These are phyloP conservation scores for Leccinum proliferum DNA, from an alignment of 1,284 basidiomycete species.

Conservation along the genomic window DNA sequence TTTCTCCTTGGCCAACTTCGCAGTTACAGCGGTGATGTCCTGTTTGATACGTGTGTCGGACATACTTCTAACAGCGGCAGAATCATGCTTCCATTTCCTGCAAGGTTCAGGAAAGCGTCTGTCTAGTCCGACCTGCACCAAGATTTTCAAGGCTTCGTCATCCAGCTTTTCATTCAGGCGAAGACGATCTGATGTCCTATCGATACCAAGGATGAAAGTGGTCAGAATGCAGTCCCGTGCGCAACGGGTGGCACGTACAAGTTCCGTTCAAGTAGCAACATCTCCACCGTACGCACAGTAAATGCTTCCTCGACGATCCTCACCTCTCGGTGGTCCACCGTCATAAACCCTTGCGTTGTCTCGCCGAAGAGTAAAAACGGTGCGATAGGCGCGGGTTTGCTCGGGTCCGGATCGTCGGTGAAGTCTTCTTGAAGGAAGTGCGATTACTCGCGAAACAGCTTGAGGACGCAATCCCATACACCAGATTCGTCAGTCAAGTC, in stretches of 20 bases:
- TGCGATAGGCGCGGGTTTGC: too few relatives aligned
- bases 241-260: too few relatives aligned
- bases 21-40: neutral
- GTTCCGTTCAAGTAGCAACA: too few relatives aligned
- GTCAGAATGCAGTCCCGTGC: too few relatives aligned
- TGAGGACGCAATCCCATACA: neutral
- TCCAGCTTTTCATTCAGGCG: conserved; percentile 23
- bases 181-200: conserved; percentile 26
- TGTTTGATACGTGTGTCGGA: neutral
- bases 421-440: too few relatives aligned
- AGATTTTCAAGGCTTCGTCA: conserved; percentile 23
- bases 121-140: conserved; percentile 29
- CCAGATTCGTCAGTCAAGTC: neutral
- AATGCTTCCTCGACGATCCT: too few relatives aligned
- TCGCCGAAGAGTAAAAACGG: too few relatives aligned
- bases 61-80: neutral
- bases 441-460: too few relatives aligned
- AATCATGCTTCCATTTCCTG: conserved; percentile 19
- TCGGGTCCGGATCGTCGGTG: too few relatives aligned
- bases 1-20: conserved; percentile 6
- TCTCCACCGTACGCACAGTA: too few relatives aligned
- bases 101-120: conserved; percentile 22
- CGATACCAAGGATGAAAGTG: neutral
- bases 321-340: too few relatives aligned
- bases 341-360: too few relatives aligned